phyloP scores from a whole-genome alignment of 768 basidiomycete genomes.

The Kwoniella dejecticola region DNA sequence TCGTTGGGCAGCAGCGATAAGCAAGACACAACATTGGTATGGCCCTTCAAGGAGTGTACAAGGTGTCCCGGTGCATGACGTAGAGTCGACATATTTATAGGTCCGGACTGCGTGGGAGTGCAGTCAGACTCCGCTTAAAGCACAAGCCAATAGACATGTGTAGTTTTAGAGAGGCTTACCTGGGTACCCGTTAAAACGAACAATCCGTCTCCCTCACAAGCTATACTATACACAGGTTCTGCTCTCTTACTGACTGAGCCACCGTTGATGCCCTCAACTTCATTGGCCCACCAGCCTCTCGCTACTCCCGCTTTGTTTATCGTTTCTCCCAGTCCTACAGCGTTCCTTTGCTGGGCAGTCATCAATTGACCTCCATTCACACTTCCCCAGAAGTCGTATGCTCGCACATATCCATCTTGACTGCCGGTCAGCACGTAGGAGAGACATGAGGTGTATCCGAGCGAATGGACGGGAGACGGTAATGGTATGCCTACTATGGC shows the following conservation, averaged over 20 bases:
- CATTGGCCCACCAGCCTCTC: slow-evolving; percentile 88
- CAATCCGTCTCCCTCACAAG: slow-evolving; percentile 87
- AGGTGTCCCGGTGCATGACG: slow-evolving; percentile 86
- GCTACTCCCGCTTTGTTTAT: slow-evolving; percentile 86
- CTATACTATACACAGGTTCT: slow-evolving; percentile 81
- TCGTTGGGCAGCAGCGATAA: slow-evolving; percentile 78
- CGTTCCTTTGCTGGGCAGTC: slow-evolving; percentile 82
- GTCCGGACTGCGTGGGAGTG: slow-evolving; percentile 66
- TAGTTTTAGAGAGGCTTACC: slow-evolving; percentile 59
- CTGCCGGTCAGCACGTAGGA: slow-evolving; percentile 86
- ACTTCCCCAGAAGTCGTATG: slow-evolving; percentile 86
- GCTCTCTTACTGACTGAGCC: slow-evolving; percentile 20
- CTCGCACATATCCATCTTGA: slow-evolving; percentile 88
- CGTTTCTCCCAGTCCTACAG: slow-evolving; percentile 87
- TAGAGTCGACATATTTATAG: slow-evolving; percentile 88
- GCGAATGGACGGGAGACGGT: slow-evolving; percentile 81
- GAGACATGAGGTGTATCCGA: slow-evolving; percentile 82
- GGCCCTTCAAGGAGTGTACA: slow-evolving; percentile 71
- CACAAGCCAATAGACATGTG: not conserved
- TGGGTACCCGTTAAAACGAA: slow-evolving; percentile 88
- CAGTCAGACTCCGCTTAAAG: not conserved
- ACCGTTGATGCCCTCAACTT: slow-evolving; percentile 22
- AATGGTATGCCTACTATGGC: slow-evolving; percentile 90
- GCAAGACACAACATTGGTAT: slow-evolving; percentile 74
- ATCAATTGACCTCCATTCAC: slow-evolving; percentile 85